Percentiles rank a stretch among this genome's conserved stretches.
Evolutionary conservation across 2,329 filamentous ascomycete species (phyloP).

Genomic region (Cyanodermella asteris): DNA sequence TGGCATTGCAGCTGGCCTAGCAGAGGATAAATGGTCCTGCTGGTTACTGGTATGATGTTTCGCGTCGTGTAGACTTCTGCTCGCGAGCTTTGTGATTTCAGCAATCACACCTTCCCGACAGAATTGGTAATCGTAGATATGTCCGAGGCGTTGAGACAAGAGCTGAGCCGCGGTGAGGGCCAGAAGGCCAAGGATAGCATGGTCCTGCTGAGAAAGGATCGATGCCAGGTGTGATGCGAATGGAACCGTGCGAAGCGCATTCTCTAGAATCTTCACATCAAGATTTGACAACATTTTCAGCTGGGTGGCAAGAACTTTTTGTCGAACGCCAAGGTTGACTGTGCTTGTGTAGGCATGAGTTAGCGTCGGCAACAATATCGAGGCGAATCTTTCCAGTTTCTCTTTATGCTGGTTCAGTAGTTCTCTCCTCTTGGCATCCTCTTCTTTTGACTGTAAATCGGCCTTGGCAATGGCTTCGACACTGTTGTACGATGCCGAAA

Average conservation of each 20-base stretch:
- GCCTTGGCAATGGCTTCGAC: conserved; percentile 17
- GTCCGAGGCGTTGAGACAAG: conserved; percentile 59
- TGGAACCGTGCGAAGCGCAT: conserved; percentile 67
- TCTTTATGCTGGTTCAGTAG: conserved; percentile 62
- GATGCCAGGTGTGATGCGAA: conserved; percentile 92
- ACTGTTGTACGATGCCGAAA: conserved; percentile 22
- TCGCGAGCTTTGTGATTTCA: conserved; percentile 66
- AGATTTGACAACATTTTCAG: conserved; percentile 94
- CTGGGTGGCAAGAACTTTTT: conserved; percentile 89
- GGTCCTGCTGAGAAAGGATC: conserved; percentile 87
- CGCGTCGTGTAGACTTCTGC: conserved; percentile 14
- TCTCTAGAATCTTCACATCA: conserved; percentile 63
- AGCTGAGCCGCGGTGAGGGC: conserved; percentile 80
- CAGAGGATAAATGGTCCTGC: too few species aligned
- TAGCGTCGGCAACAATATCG: conserved; percentile 81
- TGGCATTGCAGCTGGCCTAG: too few species aligned
- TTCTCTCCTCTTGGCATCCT: conserved; percentile 63
- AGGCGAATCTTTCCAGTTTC: conserved; percentile 74
- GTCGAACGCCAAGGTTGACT: conserved; percentile 79
- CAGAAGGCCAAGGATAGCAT: conserved; percentile 64
- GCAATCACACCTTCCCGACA: conserved; percentile 90
- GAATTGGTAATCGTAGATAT: conserved; percentile 87
- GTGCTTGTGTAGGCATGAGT: conserved; percentile 96
- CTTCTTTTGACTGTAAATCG: conserved; percentile 25
- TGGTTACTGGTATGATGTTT: too few species aligned